Evolutionary conservation across 2,329 filamentous ascomycete genomes (phyloP), one percentile per base, ranked within the genome.

Genomic region (Alternaria triticimaculans): DNA sequence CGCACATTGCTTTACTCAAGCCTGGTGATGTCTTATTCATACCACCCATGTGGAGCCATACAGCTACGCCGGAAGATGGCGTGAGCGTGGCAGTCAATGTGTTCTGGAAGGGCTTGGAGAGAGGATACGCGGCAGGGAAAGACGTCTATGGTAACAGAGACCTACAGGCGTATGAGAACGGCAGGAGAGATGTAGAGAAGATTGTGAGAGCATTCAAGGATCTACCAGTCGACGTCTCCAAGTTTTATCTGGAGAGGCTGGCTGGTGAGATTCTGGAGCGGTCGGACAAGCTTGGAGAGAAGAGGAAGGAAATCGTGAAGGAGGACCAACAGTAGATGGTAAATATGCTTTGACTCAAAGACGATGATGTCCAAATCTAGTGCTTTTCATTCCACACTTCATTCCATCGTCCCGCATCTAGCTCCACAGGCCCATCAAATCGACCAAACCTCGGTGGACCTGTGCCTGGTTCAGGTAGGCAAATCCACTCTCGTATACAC

Each of bases 91-190:
- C 92, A 1, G 89, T 97, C n/a, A 97, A 97, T 76, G 87, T 95
- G 26, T 97, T 97, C 82, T 97, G 96, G 81, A 88, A 89, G 46
- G 90, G 89, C 65, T 82, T 96, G 10, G 82, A 88, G 4, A 82
- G 77, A 4, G 88, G 87, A 4, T 96, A 96, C 76, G 89, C 92
- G 1, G 78, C 86, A 1, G 93, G 94, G 1, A 87, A 89, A 68
- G 94, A 97, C 76, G 90, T 97, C 0, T 97, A 97, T 75, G 94
- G 92, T 2, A 97, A 97, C 75, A 86, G 93, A 43, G 94, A 97
- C 78, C 79, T 97, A 54, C 90, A 91, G 43, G 91, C 90, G 2
- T 97, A 96, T 76, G 93, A 97, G 76, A 93, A 92, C 72, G 92
- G 91, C 0, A 85, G 94, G 56, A 85, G 87, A 67, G 92, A 95